Evolutionary conservation across 2,329 filamentous ascomycete genomes (phyloP).

Genomic region (Colletotrichum paranaense): DNA sequence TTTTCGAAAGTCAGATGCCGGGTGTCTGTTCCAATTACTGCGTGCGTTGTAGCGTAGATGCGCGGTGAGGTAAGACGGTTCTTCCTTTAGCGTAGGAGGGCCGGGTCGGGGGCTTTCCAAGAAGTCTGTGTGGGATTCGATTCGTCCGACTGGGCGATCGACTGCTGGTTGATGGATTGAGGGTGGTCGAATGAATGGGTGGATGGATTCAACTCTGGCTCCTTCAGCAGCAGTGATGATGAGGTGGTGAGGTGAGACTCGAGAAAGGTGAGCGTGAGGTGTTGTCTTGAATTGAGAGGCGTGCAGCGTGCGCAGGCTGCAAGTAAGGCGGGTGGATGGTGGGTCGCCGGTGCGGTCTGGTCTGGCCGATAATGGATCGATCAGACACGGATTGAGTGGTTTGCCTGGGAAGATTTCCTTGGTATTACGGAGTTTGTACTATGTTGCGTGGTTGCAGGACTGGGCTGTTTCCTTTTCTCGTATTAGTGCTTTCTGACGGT

Average conservation of each 20-base stretch:
- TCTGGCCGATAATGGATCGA: neutral
- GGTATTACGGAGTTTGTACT: conserved; percentile 20
- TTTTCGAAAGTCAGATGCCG: neutral
- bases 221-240: neutral
- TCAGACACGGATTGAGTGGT: neutral
- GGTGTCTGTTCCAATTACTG: neutral
- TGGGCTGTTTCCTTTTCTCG: conserved; percentile 15
- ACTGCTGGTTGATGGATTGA: neutral
- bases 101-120: neutral
- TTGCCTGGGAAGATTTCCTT: conserved; percentile 5
- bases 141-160: conserved; percentile 3
- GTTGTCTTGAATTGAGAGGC: neutral
- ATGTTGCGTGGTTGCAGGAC: conserved; percentile 11
- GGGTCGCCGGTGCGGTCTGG: neutral
- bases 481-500: conserved; percentile 25
- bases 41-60: neutral
- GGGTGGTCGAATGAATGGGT: neutral
- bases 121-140: neutral
- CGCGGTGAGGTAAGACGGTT: conserved; percentile 10
- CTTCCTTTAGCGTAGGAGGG: neutral
- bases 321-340: neutral
- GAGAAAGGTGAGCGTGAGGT: neutral
- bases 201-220: neutral
- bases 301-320: neutral
- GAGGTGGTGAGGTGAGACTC: neutral